Conservation (phyloP, 1,284 basidiomycete genomes). For the Polyporus tsugae region DNA sequence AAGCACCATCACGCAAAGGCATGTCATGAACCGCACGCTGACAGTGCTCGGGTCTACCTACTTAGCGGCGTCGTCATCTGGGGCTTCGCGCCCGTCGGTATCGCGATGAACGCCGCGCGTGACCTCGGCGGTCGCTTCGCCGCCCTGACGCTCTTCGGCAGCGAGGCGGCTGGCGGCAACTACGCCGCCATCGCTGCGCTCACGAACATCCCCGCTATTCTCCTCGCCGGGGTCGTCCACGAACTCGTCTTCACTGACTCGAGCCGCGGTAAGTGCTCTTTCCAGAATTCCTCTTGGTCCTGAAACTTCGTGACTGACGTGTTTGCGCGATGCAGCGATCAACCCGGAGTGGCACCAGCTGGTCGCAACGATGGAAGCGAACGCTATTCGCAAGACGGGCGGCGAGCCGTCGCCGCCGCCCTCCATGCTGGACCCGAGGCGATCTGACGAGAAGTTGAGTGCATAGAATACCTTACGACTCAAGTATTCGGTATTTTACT, state of each 20-base stretch:
- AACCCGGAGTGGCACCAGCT: conserved; percentile 27
- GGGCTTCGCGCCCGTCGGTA: conserved; percentile 60
- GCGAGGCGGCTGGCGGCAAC: conserved; percentile 56
- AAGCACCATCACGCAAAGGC: conserved; percentile 28
- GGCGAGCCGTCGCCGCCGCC: conserved; percentile 9
- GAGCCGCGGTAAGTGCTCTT: conserved; percentile 52
- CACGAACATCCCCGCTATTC: conserved; percentile 68
- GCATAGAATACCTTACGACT: conserved; percentile 9
- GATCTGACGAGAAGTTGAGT: conserved; percentile 24
- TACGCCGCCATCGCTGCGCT: conserved; percentile 72
- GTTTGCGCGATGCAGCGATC: conserved; percentile 13
- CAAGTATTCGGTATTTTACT: not conserved
- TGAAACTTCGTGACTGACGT: conserved; percentile 42
- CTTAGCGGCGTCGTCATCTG: conserved; percentile 62
- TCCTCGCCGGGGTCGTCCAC: conserved; percentile 60
- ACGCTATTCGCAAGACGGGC: conserved; percentile 20
- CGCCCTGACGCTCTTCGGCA: conserved; percentile 65
- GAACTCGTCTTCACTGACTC: conserved; percentile 63
- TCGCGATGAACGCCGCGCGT: conserved; percentile 71
- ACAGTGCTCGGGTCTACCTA: conserved; percentile 1
- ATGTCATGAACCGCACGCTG: not conserved
- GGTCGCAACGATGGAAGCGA: conserved; percentile 18
- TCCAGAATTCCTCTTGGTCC: conserved; percentile 68
- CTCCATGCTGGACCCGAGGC: conserved; percentile 14
- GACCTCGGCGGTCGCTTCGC: conserved; percentile 70